Conservation (phyloP, 2,329 filamentous ascomycete genomes). For the Aspergillus pseudoterreus region DNA sequence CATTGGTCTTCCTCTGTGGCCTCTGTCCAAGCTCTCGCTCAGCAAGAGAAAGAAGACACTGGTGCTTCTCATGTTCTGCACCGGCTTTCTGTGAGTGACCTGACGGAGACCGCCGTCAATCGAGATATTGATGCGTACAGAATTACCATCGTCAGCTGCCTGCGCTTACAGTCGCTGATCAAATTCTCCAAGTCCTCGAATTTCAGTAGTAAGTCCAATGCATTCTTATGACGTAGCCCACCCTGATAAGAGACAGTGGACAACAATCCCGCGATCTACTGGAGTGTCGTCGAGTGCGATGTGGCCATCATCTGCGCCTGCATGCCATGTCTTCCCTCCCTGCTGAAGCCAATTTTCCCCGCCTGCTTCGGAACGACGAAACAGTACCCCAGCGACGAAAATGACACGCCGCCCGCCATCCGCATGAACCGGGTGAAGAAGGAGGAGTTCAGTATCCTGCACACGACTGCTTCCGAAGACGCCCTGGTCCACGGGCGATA, state of each 20-base stretch:
- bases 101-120: background rate
- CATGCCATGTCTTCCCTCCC: conserved; percentile 36
- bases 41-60: conserved; percentile 49
- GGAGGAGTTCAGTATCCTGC: conserved; percentile 4
- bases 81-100: conserved; percentile 42
- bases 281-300: conserved; percentile 43
- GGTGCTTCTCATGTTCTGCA: conserved; percentile 50
- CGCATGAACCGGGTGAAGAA: background rate
- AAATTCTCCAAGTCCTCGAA: conserved; percentile 40
- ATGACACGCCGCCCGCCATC: background rate
- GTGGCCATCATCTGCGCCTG: conserved; percentile 46
- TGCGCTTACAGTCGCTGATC: conserved; percentile 40
- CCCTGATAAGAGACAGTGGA: conserved; percentile 24
- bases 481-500: background rate
- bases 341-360: conserved; percentile 21
- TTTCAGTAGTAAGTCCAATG: conserved; percentile 24
- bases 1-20: conserved; percentile 48
- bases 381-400: conserved; percentile 1
- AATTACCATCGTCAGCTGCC: conserved; percentile 40
- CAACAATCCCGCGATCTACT: conserved; percentile 38
- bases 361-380: conserved; percentile 3
- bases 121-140: conserved; percentile 16
- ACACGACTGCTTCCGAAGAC: conserved; percentile 3
- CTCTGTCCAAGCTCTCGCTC: conserved; percentile 42
- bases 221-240: background rate